Conservation (phyloP, 2,329 filamentous ascomycete genomes). For the Stagonosporopsis rhizophila region DNA sequence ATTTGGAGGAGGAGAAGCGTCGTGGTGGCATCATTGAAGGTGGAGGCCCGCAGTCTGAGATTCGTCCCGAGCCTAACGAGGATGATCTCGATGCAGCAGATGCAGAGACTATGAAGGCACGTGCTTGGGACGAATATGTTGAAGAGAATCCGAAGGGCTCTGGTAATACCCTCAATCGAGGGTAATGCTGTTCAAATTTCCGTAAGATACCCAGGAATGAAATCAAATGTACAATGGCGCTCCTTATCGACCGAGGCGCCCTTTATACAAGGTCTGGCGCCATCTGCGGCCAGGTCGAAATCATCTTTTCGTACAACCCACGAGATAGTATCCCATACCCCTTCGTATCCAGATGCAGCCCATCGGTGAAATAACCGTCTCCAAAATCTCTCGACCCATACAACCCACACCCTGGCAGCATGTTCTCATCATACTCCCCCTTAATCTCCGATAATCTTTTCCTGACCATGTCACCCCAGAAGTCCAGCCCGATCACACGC, state of each 20-base stretch:
- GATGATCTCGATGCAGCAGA: slow-evolving; percentile 90
- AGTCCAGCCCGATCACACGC: slow-evolving; percentile 44
- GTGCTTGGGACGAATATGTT: slow-evolving; percentile 93
- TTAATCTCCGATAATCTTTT: slow-evolving; percentile 33
- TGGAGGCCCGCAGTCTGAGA: slow-evolving; percentile 76
- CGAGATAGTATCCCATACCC: slow-evolving; percentile 41
- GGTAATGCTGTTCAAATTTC: slow-evolving; percentile 47
- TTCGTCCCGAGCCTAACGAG: slow-evolving; percentile 78
- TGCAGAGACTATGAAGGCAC: slow-evolving; percentile 88
- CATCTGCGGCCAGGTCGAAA: slow-evolving; percentile 43
- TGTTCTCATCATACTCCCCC: slow-evolving; percentile 37
- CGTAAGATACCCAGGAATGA: slow-evolving; percentile 21
- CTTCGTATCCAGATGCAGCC: slow-evolving; percentile 46
- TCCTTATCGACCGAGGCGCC: not conserved
- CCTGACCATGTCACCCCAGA: slow-evolving; percentile 43
- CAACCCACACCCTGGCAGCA: slow-evolving; percentile 48
- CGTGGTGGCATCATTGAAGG: slow-evolving; percentile 91
- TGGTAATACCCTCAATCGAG: slow-evolving; percentile 84
- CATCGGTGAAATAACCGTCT: slow-evolving; percentile 49
- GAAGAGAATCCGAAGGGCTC: slow-evolving; percentile 87
- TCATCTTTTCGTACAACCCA: slow-evolving; percentile 29
- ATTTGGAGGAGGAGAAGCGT: slow-evolving; percentile 86
- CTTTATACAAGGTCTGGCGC: slow-evolving; percentile 29
- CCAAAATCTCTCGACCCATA: slow-evolving; percentile 39
- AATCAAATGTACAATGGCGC: not conserved